phyloP scores from a whole-genome alignment of 2,329 filamentous ascomycete genomes.

The Hypoxylon sp. region DNA sequence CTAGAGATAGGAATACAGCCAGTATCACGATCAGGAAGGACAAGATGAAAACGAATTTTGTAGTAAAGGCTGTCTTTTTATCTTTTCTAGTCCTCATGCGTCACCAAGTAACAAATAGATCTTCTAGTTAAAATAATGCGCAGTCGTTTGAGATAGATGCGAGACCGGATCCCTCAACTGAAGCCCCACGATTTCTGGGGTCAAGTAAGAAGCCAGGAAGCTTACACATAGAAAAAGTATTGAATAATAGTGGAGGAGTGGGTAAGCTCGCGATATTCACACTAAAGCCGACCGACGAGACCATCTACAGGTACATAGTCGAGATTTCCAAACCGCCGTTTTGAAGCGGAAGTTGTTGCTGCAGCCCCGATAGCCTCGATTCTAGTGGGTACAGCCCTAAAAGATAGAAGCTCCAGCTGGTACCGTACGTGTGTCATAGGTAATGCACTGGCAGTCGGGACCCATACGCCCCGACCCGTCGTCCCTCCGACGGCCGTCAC shows the following conservation, averaged over 20 bases:
- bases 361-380: constrained; percentile 27
- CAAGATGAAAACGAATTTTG: constrained; percentile 40
- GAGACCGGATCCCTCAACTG: constrained; percentile 2
- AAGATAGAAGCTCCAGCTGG: constrained; percentile 3
- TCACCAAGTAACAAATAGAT: constrained; percentile 10
- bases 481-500: constrained; percentile 46
- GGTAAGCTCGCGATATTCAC: not conserved
- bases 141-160: constrained; percentile 4
- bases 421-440: constrained; percentile 5
- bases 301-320: not conserved
- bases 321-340: constrained; percentile 1
- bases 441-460: constrained; percentile 21
- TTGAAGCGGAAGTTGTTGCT: not conserved
- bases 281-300: constrained; percentile 16
- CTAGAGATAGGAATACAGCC: constrained; percentile 50
- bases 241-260: constrained; percentile 15
- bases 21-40: constrained; percentile 49
- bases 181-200: constrained; percentile 21
- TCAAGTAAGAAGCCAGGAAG: constrained; percentile 7
- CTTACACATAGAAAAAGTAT: not conserved
- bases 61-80: constrained; percentile 30
- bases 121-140: constrained; percentile 2
- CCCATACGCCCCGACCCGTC: constrained; percentile 35
- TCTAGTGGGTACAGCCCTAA: constrained; percentile 21
- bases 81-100: constrained; percentile 43